A percentile compares a stretch with the other conserved stretches of the same genome.
These are phyloP conservation scores for Apophysomyces trapeziformis DNA, from an alignment of 371 early-diverging fungal species.

Conservation along the genomic window DNA sequence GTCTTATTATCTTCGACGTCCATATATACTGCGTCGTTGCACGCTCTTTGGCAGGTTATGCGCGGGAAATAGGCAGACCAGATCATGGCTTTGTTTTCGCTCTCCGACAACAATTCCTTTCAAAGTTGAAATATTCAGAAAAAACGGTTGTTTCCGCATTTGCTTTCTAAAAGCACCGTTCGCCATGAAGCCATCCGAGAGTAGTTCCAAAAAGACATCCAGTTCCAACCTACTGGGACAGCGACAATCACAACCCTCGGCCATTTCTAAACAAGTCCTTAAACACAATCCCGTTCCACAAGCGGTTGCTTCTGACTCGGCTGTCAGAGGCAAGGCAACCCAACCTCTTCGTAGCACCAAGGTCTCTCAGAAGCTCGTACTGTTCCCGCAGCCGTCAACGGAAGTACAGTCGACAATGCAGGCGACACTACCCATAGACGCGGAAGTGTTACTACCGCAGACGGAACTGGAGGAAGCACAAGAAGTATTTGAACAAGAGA, in stretches of 20 bases:
- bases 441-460: neutral
- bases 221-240: constrained; percentile 2
- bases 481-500: constrained; percentile 8
- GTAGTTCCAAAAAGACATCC: constrained; percentile 16
- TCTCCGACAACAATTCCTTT: too few relatives aligned
- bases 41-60: too few relatives aligned
- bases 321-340: constrained; percentile 36
- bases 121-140: neutral
- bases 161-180: neutral
- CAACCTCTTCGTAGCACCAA: constrained; percentile 86
- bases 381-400: constrained; percentile 76
- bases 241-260: constrained; percentile 24
- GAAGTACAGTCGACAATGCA: constrained; percentile 34
- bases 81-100: too few relatives aligned
- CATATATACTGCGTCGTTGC: too few relatives aligned
- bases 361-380: constrained; percentile 86
- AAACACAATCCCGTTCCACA: constrained; percentile 45
- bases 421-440: constrained; percentile 29
- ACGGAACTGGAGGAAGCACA: constrained; percentile 10
- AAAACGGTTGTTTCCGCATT: neutral
- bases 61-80: too few relatives aligned
- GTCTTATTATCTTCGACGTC: too few relatives aligned
- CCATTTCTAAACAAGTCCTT: constrained; percentile 44
- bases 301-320: constrained; percentile 15
- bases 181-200: constrained; percentile 15